Evolutionary conservation across 2,329 filamentous ascomycete genomes (phyloP), one percentile per base, ranked within the genome.

Genomic region (Aspergillus candidus): DNA sequence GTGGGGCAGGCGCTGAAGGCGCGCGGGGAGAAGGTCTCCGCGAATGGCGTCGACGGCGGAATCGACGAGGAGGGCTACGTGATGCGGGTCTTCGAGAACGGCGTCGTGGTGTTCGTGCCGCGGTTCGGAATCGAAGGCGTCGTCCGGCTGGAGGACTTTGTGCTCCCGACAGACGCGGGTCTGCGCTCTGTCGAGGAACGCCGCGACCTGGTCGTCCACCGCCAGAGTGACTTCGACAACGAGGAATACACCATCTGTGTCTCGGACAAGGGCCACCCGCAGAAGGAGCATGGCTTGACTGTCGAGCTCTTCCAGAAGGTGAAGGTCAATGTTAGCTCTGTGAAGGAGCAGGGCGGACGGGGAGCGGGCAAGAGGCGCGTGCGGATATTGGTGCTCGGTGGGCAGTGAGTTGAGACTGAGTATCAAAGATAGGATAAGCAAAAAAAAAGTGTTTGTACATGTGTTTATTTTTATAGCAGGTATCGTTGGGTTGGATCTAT

Each of bases 11-110:
- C 91, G 11, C 82, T 98, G 44, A 93, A 93, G 71, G 88, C 79
- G 8, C 74, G 79, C 42, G 74, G 80, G 12, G 70, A 72, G 54
- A 70, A 70, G 54, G 57, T 67, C 52, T 61, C 63, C 13, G 55
- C 51, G 18, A 53, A 56, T 10, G 61, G 61, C 12, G 59, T 60
- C 5, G 63, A 69, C 46, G 53, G 57, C 2, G 69, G 67, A 3
- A 70, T 83, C 6, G 84, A 90, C 57, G 90, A 96, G 66, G 90
- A 96, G 46, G 93, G 88, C 3, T 97, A 95, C 65, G 82, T 98
- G 36, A 94, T 98, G 86, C 87, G 88, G 62, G 85, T 98, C 41
- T 98, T 98, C 69, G 89, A 86, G 63, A 98, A 98, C 69, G 93
- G 93, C 6, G 91, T 96, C 57, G 93, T 97, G 13, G 90, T 97